phyloP scores from a whole-genome alignment of 768 basidiomycete genomes.

The Serendipita vermifera region DNA sequence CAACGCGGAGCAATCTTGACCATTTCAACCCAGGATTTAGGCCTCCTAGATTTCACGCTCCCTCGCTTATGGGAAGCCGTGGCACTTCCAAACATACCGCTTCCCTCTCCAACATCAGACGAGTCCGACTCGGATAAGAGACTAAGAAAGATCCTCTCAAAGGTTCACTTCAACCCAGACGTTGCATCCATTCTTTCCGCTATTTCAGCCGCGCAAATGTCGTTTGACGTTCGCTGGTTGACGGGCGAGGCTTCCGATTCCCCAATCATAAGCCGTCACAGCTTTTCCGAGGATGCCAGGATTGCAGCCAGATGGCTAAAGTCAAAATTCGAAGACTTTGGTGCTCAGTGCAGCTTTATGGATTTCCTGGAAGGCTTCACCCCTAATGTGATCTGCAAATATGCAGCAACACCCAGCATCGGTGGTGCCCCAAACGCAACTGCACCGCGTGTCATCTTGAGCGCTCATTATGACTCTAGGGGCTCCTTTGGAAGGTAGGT shows the following conservation, averaged over 20 bases:
- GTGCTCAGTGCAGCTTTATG: constrained; percentile 57
- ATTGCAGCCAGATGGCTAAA: constrained; percentile 66
- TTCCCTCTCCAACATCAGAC: background rate
- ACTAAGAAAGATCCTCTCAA: constrained; percentile 3
- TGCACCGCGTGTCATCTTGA: constrained; percentile 51
- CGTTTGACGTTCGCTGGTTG: constrained; percentile 61
- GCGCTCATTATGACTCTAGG: constrained; percentile 83
- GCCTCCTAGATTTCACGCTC: background rate
- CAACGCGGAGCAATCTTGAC: background rate
- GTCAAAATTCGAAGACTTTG: constrained; percentile 54
- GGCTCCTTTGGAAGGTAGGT: constrained; percentile 71
- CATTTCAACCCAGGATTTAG: background rate
- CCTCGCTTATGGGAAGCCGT: background rate
- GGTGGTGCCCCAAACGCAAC: constrained; percentile 30
- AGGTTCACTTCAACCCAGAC: constrained; percentile 43
- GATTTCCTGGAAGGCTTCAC: constrained; percentile 60
- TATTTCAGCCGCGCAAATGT: constrained; percentile 53
- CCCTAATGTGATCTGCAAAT: constrained; percentile 61
- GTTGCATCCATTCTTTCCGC: constrained; percentile 56
- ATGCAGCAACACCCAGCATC: background rate
- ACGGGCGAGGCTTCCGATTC: constrained; percentile 73
- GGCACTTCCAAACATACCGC: background rate
- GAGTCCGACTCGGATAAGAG: constrained; percentile 5
- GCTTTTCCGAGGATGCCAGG: constrained; percentile 54
- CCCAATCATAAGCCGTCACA: constrained; percentile 66